Conservation (phyloP, 306 rosid genomes). For the Vigna unguiculata region DNA sequence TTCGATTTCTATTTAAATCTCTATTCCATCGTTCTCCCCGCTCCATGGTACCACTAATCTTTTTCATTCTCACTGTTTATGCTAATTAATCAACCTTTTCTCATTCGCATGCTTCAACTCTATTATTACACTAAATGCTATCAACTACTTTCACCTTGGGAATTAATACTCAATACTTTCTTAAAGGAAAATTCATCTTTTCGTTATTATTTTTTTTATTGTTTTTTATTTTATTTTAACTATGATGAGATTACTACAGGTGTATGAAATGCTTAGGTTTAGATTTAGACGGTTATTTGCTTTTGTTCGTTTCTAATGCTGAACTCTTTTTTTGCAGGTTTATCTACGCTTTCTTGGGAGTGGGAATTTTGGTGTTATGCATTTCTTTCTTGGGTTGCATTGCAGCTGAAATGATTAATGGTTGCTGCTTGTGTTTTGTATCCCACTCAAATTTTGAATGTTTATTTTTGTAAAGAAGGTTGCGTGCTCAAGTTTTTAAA, state of each 20-base stretch:
- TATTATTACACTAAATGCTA: slow-evolving; percentile 17
- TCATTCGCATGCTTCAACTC: slow-evolving; percentile 23
- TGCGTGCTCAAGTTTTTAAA: background rate
- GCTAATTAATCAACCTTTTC: background rate
- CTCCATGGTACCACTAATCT: slow-evolving; percentile 61
- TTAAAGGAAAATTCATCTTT: background rate
- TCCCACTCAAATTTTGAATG: slow-evolving; percentile 52
- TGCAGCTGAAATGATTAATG: slow-evolving; percentile 85
- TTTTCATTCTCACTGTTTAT: background rate
- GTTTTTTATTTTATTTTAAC: background rate
- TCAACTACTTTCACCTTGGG: slow-evolving; percentile 16
- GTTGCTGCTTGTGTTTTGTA: slow-evolving; percentile 97
- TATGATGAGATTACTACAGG: slow-evolving; percentile 20
- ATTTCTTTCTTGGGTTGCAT: slow-evolving; percentile 79
- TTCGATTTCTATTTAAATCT: slow-evolving; percentile 36
- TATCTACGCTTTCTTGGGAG: slow-evolving; percentile 84
- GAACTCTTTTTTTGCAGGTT: slow-evolving; percentile 65
- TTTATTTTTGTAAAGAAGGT: background rate
- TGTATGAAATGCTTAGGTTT: slow-evolving; percentile 34
- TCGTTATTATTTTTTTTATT: background rate
- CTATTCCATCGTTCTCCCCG: slow-evolving; percentile 65
- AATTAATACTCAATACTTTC: background rate
- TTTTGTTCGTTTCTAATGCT: slow-evolving; percentile 1
- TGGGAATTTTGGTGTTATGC: slow-evolving; percentile 77
- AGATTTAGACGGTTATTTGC: slow-evolving; percentile 6